Conservation (phyloP, 768 basidiomycete genomes). For the Kwoniella dendrophila region DNA sequence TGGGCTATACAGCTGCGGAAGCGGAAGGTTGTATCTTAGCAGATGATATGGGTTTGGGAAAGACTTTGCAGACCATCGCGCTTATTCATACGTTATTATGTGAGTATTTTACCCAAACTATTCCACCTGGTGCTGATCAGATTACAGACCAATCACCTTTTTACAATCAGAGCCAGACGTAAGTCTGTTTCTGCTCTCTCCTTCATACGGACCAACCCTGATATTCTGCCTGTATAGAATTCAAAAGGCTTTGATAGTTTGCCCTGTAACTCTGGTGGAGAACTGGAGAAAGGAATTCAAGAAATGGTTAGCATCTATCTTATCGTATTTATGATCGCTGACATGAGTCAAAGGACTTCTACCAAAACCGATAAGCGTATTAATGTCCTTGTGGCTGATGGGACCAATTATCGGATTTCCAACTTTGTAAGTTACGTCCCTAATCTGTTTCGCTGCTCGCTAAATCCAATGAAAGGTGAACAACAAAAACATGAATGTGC, state of each 20-base stretch:
- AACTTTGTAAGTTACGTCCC: conserved; percentile 67
- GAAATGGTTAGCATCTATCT: conserved; percentile 74
- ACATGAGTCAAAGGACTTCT: not conserved
- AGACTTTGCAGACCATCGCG: conserved; percentile 85
- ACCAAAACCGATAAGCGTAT: conserved; percentile 43
- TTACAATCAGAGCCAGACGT: conserved; percentile 32
- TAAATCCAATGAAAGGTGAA: conserved; percentile 24
- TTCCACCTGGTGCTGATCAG: conserved; percentile 3
- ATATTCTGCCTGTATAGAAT: conserved; percentile 53
- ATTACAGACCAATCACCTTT: conserved; percentile 46
- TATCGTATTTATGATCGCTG: not conserved
- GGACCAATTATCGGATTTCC: conserved; percentile 62
- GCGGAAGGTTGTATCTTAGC: conserved; percentile 91
- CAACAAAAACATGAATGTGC: conserved; percentile 63
- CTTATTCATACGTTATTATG: conserved; percentile 90
- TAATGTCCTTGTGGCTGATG: conserved; percentile 66
- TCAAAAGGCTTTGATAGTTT: conserved; percentile 86
- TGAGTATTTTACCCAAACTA: conserved; percentile 50
- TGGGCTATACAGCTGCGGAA: conserved; percentile 88
- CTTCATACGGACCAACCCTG: not conserved
- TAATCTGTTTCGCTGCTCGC: not conserved
- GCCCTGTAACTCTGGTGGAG: conserved; percentile 87
- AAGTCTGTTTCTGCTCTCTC: conserved; percentile 4
- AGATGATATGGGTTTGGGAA: conserved; percentile 98
- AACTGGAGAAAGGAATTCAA: conserved; percentile 96